Conservation (phyloP, 345 rosid genomes). For the Excoecaria agallocha region DNA sequence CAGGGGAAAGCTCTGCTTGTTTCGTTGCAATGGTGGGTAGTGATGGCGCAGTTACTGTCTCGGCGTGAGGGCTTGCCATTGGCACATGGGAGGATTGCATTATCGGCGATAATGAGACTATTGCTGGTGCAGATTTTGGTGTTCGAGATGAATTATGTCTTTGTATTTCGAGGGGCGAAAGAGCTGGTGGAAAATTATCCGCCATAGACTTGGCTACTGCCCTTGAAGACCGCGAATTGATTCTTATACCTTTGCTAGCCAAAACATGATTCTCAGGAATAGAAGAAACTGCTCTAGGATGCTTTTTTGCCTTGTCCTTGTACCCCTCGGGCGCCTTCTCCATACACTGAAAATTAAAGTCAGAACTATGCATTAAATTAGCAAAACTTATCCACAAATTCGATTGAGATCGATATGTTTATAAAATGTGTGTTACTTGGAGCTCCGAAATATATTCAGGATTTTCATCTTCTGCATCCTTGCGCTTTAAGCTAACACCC, state of each 20-base stretch:
- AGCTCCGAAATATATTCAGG: constrained; percentile 70
- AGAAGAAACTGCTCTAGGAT: constrained; percentile 42
- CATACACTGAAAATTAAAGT: constrained; percentile 47
- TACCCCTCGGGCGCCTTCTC: constrained; percentile 56
- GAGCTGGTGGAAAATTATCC: constrained; percentile 48
- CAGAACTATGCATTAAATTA: background rate
- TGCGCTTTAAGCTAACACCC: constrained; percentile 43
- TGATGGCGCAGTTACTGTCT: background rate
- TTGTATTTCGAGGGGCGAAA: constrained; percentile 19
- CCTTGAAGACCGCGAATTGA: constrained; percentile 8
- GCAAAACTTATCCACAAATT: too few relatives aligned
- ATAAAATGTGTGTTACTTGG: constrained; percentile 47
- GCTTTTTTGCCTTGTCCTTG: constrained; percentile 46
- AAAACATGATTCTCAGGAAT: constrained; percentile 45
- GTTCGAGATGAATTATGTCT: constrained; percentile 13
- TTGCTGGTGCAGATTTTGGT: background rate
- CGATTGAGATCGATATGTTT: background rate
- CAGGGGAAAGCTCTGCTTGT: constrained; percentile 8
- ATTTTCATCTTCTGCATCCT: constrained; percentile 46
- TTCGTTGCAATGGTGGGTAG: background rate
- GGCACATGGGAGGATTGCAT: background rate
- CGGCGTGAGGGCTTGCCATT: background rate
- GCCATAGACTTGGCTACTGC: constrained; percentile 39
- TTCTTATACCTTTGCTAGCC: constrained; percentile 28
- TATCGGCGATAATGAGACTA: background rate